Conservation (phyloP, 768 basidiomycete genomes). For the Suillus paluster region DNA sequence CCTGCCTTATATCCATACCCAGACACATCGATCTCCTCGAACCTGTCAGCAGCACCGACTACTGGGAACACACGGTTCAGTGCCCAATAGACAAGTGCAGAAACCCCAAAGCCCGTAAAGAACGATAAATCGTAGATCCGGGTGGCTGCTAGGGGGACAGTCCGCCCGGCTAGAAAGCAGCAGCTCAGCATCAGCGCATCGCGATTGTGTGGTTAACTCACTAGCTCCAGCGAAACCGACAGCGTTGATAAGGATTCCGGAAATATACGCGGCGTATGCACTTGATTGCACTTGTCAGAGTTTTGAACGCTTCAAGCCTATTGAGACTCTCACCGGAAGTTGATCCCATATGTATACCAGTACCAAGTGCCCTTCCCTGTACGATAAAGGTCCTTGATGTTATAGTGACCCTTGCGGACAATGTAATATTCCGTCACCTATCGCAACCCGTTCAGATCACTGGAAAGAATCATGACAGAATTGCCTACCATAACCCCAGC, state of each 20-base stretch:
- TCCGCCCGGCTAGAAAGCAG: slow-evolving; percentile 49
- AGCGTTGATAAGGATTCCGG: slow-evolving; percentile 84
- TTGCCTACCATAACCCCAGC: slow-evolving; percentile 70
- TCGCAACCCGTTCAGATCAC: neutral
- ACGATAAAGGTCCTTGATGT: slow-evolving; percentile 71
- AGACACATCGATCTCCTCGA: slow-evolving; percentile 64
- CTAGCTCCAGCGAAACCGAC: slow-evolving; percentile 82
- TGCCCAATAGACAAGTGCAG: slow-evolving; percentile 62
- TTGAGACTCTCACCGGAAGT: slow-evolving; percentile 57
- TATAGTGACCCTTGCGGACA: slow-evolving; percentile 70
- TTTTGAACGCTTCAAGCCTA: slow-evolving; percentile 16
- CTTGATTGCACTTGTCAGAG: slow-evolving; percentile 31
- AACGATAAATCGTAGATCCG: slow-evolving; percentile 79
- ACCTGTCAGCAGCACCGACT: slow-evolving; percentile 49
- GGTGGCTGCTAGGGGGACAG: slow-evolving; percentile 69
- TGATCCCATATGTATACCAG: slow-evolving; percentile 74
- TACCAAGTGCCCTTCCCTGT: slow-evolving; percentile 67
- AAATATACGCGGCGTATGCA: slow-evolving; percentile 68
- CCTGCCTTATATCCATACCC: slow-evolving; percentile 14
- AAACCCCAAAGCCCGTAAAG: slow-evolving; percentile 80
- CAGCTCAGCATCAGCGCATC: neutral
- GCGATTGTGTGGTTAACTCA: slow-evolving; percentile 33
- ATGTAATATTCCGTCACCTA: slow-evolving; percentile 83
- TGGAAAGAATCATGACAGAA: neutral
- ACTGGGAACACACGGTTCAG: slow-evolving; percentile 66